Evolutionary conservation across 129 eudicot genomes (phyloP), one percentile per base, ranked within the genome.

Genomic region (Centaurea solstitialis): DNA sequence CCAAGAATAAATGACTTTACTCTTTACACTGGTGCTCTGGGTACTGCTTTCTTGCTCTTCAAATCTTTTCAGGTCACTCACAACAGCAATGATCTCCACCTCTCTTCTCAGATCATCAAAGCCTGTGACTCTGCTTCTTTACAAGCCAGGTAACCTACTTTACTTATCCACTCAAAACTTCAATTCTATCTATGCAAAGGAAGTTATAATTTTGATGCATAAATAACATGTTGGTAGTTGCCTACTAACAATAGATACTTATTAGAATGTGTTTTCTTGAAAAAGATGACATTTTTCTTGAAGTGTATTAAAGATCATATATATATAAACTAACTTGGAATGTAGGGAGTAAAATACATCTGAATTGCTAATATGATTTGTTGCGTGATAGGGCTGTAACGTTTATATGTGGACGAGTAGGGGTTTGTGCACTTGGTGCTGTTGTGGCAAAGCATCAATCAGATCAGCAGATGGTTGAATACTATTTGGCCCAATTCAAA

Each of bases 81-180:
- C 64, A 72, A 80, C 41, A 59, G 3, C n/a, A 45, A 78, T 39
- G 82, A 78, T 78, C 75, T 78, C 65, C 17, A 66, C 68, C 65
- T 45, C 62, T 68, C 40, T 53, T 68, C 75, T 68, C 65, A 66
- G 8, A 78, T 78, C 15, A 47, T 68, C 69, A 69, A 78, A 57
- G 82, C 68, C 43, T 78, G 82, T 43, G 76, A 78, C 47, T 69
- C 75, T 78, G 76, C 74, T 23, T 64, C 73, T 66, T 43, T n/a
- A 23, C 21, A 13, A 39, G 67, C 73, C 17, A 77, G 61, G 64
- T 66, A n/a, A n/a, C n/a, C n/a, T n/a, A n/a, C n/a, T n/a, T n/a
- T n/a, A n/a, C n/a, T n/a, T n/a, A n/a, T n/a, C n/a, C n/a, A 77
- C 53, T 43, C 53, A 43, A 43, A 43, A 10, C 53, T 43, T 43